These are phyloP conservation scores for Kazachstania viticola DNA, from an alignment of 805 yeast species.

Conservation along the genomic window DNA sequence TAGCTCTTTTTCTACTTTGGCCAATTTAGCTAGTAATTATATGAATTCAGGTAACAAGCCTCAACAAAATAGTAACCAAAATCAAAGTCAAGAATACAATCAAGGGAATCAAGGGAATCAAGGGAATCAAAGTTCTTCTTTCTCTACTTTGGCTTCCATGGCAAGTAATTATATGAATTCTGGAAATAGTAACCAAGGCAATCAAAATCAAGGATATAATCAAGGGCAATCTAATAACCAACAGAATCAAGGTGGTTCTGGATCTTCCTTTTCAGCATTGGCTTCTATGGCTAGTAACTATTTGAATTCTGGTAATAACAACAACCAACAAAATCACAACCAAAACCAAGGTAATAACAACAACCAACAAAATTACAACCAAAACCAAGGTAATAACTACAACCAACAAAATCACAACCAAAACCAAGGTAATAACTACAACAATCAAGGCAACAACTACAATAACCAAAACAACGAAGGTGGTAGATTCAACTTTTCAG, in stretches of 20 bases:
- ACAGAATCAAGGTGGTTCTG: slow-evolving; percentile 1
- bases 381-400: slow-evolving; percentile 1
- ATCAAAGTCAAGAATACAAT: slow-evolving; percentile 1
- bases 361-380: slow-evolving; percentile 1
- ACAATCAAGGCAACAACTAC: not conserved
- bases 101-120: not conserved
- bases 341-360: slow-evolving; percentile 3
- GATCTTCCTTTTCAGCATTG: slow-evolving; percentile 8
- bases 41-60: slow-evolving; percentile 1
- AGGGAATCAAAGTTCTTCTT: slow-evolving; percentile 1
- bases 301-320: slow-evolving; percentile 3
- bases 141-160: slow-evolving; percentile 13
- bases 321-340: not conserved
- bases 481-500: slow-evolving; percentile 9
- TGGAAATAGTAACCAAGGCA: too few species aligned
- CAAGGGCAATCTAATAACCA: slow-evolving; percentile 2
- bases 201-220: slow-evolving; percentile 1
- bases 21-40: not conserved
- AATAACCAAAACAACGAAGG: slow-evolving; percentile 1
- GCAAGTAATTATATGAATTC: slow-evolving; percentile 9
- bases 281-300: slow-evolving; percentile 14
- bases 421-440: slow-evolving; percentile 1
- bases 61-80: slow-evolving; percentile 1
- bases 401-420: slow-evolving; percentile 1
- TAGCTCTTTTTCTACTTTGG: not conserved